Evolutionary conservation across 2,329 filamentous ascomycete genomes (phyloP), one percentile per base, ranked within the genome.

Genomic region (Metarhizium guizhouense): DNA sequence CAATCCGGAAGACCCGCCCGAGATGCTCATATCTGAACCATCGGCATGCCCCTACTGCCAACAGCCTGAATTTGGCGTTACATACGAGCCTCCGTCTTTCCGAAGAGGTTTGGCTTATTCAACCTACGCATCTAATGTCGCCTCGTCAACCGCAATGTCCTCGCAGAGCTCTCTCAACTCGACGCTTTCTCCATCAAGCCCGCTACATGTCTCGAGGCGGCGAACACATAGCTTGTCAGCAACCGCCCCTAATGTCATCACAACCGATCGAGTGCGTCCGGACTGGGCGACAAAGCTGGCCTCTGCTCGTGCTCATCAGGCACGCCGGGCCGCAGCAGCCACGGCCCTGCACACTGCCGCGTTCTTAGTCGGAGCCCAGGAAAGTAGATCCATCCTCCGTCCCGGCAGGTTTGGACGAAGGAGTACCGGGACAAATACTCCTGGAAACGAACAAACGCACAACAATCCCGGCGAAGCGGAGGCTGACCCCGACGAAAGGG

Each of bases 21-120:
- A 84, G 54, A 81, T 87, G 68, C 78, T 99, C 16, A 87, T 96
- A 1, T 96, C 92, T 6, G 93, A 97, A 66, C 89, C 94, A 3
- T 90, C 94, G 1, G 84, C 86, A 29, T 99, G 94, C 68, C 94
- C 94, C 0, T 99, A 96, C 70, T 99, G 94, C 70, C 90, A 94
- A 52, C 90, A 94, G 62, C 85, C 90, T 2, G 93, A 99, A 61
- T 96, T 97, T 67, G 94, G 94, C 50, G 88, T 99, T n/a, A 96
- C 90, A 0, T 99, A 96, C 69, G 85, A 93, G 4, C 81, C 91
- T 13, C 94, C 94, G 2, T 85, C 89, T 0, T 97, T 97, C 74
- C 85, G 91, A 29, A 81, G 92, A 60, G 94, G 94, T 1, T 73
- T 99, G 36, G 76, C 82, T 1, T 93, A 93, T 67, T 79, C 83